These are phyloP conservation scores for Immersiporthe knoxdaviesiana DNA, from an alignment of 2,329 filamentous ascomycete genomes.

Conservation along the genomic window DNA sequence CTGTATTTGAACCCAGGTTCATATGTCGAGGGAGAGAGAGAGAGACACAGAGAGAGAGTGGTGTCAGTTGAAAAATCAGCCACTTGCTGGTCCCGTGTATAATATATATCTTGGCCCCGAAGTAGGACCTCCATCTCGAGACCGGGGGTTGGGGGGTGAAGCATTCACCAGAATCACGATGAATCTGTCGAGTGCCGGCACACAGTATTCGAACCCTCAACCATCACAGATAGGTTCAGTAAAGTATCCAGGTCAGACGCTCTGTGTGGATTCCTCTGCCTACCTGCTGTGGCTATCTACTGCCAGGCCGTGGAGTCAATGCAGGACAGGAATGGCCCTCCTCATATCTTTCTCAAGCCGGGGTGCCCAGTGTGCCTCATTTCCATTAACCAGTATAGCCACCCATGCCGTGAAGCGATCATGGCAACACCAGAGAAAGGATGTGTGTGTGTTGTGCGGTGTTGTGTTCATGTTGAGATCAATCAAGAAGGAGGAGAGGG, in stretches of 20 bases:
- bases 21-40: too few relatives aligned
- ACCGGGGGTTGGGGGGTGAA: too few relatives aligned
- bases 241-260: background rate
- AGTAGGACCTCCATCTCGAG: too few relatives aligned
- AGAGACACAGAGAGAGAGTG: too few relatives aligned
- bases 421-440: background rate
- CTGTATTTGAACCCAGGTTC: too few relatives aligned
- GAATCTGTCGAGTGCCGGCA: background rate
- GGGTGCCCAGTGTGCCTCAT: background rate
- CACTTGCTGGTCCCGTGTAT: too few relatives aligned
- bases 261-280: background rate
- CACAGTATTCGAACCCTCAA: background rate
- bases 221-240: background rate
- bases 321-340: too few relatives aligned
- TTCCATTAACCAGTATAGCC: background rate
- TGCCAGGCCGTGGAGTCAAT: background rate
- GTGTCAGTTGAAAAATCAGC: too few relatives aligned
- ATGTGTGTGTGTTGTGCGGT: background rate
- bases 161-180: background rate
- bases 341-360: background rate
- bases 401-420: background rate
- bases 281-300: background rate
- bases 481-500: too few relatives aligned
- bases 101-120: too few relatives aligned
- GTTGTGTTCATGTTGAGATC: background rate